phyloP scores from a whole-genome alignment of 306 rosid genomes.

The Cucumis sativus region Cucumber_9930_V3 NC_026659.2:31778001-31778500 shows the following conservation, averaged over 20 bases:
- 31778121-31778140: background rate
- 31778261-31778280: background rate
- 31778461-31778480: slow-evolving; percentile 95
- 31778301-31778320: background rate
- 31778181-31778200: background rate
- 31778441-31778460: slow-evolving; percentile 57
- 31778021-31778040: too few relatives aligned
- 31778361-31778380: background rate
- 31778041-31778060: too few relatives aligned
- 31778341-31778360: background rate
- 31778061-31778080: background rate
- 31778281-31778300: background rate
- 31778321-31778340: background rate
- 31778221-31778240: background rate
- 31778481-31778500: slow-evolving; percentile 95
- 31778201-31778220: background rate
- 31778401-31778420: background rate
- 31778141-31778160: too few relatives aligned
- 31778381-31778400: background rate
- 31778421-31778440: background rate
- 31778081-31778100: background rate
- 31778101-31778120: background rate
- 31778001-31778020: too few relatives aligned
- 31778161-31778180: background rate
- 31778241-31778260: background rate